Conservation (phyloP, 192 early-diverging fungal species). For the Linderina pennispora region DNA sequence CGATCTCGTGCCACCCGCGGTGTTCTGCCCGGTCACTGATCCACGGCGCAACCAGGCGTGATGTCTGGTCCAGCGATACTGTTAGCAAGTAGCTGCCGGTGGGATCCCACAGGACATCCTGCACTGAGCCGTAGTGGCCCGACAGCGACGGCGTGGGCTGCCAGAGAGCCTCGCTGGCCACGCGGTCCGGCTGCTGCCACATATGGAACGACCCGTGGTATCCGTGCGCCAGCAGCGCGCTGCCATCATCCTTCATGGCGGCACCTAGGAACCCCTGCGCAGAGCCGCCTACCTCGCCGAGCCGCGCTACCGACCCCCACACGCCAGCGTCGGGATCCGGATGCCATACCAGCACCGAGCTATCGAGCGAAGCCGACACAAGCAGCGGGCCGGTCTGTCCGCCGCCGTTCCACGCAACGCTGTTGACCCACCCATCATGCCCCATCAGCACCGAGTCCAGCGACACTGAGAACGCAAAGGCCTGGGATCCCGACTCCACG, state of each 20-base stretch:
- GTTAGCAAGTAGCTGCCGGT: conserved; percentile 64
- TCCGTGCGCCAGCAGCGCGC: conserved; percentile 65
- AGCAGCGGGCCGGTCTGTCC: conserved; percentile 60
- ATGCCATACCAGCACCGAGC: conserved; percentile 86
- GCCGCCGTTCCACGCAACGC: conserved; percentile 64
- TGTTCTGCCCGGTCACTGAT: conserved; percentile 14
- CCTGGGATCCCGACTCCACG: not conserved
- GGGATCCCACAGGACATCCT: conserved; percentile 80
- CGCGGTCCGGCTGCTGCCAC: conserved; percentile 61
- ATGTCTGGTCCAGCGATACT: conserved; percentile 82
- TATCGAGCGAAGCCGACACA: conserved; percentile 84
- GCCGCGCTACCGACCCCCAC: conserved; percentile 77
- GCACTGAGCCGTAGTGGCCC: conserved; percentile 79
- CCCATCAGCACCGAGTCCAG: conserved; percentile 91
- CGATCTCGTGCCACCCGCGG: conserved; percentile 85
- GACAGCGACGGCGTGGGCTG: conserved; percentile 60
- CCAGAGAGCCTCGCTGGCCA: conserved; percentile 49
- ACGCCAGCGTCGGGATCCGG: conserved; percentile 72
- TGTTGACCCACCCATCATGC: conserved; percentile 95
- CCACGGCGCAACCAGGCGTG: conserved; percentile 79
- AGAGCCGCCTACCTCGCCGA: conserved; percentile 85
- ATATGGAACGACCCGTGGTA: conserved; percentile 79
- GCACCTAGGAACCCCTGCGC: conserved; percentile 80
- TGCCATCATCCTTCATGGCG: conserved; percentile 58
- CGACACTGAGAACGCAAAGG: conserved; percentile 51